These are phyloP conservation scores for Sarocladium brachiariae DNA, from an alignment of 2,329 filamentous ascomycete genomes.

Conservation along the genomic window DNA sequence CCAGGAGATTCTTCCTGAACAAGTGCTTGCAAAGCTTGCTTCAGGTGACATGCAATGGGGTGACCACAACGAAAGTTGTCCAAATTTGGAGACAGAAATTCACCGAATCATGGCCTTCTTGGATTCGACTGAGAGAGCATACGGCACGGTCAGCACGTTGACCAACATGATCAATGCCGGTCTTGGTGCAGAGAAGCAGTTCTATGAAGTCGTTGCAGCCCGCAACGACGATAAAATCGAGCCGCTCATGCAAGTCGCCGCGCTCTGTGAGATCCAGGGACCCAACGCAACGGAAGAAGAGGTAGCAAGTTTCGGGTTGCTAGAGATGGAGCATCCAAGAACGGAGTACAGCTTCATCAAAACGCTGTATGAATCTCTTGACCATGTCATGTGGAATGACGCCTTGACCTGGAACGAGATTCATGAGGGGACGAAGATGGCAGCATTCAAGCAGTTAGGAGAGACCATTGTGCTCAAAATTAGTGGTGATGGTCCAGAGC, in stretches of 20 bases:
- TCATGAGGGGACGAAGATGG: slow-evolving; percentile 31
- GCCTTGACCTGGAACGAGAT: slow-evolving; percentile 30
- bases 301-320: slow-evolving; percentile 29
- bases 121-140: slow-evolving; percentile 52
- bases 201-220: slow-evolving; percentile 36
- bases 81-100: slow-evolving; percentile 44
- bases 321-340: slow-evolving; percentile 33
- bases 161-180: slow-evolving; percentile 28
- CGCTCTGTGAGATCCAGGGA: slow-evolving; percentile 22
- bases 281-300: slow-evolving; percentile 24
- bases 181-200: slow-evolving; percentile 32
- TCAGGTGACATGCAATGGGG: slow-evolving; percentile 24
- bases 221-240: slow-evolving; percentile 18
- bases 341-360: slow-evolving; percentile 31
- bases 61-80: slow-evolving; percentile 20
- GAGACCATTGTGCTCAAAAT: slow-evolving; percentile 46
- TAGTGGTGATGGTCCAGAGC: slow-evolving; percentile 31
- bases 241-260: slow-evolving; percentile 27
- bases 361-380: slow-evolving; percentile 41
- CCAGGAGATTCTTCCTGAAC: slow-evolving; percentile 37
- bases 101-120: slow-evolving; percentile 59
- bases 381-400: slow-evolving; percentile 41
- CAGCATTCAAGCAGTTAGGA: slow-evolving; percentile 37
- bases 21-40: slow-evolving; percentile 27
- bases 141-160: slow-evolving; percentile 44